A percentile compares a stretch with the other conserved stretches of the same genome.
Conservation (phyloP, 306 rosid species). For the Quercus agrifolia region DNA sequence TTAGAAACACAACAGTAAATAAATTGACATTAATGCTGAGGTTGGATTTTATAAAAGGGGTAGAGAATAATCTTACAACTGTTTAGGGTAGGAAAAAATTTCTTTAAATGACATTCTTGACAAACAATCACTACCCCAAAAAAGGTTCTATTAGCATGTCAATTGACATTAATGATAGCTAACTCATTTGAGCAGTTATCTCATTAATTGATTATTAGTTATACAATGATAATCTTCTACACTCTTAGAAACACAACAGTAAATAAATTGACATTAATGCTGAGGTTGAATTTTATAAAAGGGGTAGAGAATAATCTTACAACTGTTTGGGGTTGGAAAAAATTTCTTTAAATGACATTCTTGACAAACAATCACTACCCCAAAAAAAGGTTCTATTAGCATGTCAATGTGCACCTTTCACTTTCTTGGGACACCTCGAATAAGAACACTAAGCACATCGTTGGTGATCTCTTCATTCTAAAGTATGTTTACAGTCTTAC, state of each 20-base stretch:
- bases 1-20: not conserved
- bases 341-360: not conserved
- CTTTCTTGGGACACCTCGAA: no score
- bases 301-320: not conserved
- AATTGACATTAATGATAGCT: slow-evolving; percentile 10
- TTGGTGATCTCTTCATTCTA: no score
- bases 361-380: not conserved
- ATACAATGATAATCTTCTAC: not conserved
- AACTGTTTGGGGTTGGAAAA: not conserved
- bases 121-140: not conserved
- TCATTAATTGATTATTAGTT: not conserved
- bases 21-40: not conserved
- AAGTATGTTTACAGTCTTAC: no score
- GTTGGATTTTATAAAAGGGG: not conserved
- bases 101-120: not conserved
- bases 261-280: not conserved
- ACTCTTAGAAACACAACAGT: not conserved
- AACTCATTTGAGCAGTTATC: slow-evolving; percentile 9
- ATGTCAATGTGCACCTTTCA: not conserved
- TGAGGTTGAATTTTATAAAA: not conserved
- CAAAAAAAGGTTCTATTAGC: not conserved
- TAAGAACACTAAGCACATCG: no score
- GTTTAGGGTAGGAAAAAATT: not conserved
- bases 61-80: not conserved
- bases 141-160: not conserved